phyloP scores from a whole-genome alignment of 2,329 filamentous ascomycete genomes.

The Trichocomaceae sp. region DNA sequence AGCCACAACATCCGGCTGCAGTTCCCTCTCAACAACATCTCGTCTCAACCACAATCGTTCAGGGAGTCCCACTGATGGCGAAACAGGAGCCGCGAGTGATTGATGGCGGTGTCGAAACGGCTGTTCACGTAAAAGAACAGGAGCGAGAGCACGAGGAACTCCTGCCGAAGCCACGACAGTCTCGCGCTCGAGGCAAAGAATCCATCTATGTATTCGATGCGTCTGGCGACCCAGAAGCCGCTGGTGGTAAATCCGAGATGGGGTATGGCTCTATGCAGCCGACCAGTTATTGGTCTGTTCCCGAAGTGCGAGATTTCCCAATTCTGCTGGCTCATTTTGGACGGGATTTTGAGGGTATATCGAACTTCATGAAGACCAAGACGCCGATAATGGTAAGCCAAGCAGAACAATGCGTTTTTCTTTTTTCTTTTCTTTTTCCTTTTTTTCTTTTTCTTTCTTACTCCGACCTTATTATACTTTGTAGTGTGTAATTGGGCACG shows the following conservation, averaged over 20 bases:
- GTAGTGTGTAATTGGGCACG: neutral
- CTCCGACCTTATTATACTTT: neutral
- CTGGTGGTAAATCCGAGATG: constrained; percentile 21
- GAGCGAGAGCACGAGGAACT: constrained; percentile 19
- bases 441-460: neutral
- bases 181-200: constrained; percentile 28
- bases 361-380: constrained; percentile 47
- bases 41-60: constrained; percentile 17
- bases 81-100: constrained; percentile 12
- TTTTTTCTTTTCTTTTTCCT: too few species aligned
- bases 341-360: constrained; percentile 44
- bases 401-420: neutral
- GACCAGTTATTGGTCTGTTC: constrained; percentile 49
- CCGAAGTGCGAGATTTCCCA: constrained; percentile 44
- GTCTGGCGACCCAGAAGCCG: constrained; percentile 22
- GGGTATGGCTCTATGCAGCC: constrained; percentile 36
- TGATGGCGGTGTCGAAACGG: constrained; percentile 2
- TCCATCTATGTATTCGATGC: constrained; percentile 32
- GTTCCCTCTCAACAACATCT: constrained; percentile 18
- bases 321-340: constrained; percentile 42
- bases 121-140: constrained; percentile 23
- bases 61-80: constrained; percentile 17
- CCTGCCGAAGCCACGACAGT: constrained; percentile 21
- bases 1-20: constrained; percentile 11
- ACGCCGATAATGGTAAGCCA: constrained; percentile 45